Conservation (phyloP, 768 basidiomycete species). For the Tricholoma sp. region DNA sequence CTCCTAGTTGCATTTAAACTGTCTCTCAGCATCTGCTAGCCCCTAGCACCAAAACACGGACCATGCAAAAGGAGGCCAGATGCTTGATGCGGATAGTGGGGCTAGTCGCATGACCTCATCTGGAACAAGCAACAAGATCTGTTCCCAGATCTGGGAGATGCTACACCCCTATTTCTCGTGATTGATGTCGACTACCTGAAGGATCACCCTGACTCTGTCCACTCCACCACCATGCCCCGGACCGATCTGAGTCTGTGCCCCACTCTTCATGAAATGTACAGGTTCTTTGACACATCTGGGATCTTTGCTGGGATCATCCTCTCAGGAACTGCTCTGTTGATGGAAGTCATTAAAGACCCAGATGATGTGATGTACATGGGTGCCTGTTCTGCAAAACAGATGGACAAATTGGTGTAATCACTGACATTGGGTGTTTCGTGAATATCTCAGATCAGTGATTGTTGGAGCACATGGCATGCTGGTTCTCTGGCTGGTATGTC, state of each 20-base stretch:
- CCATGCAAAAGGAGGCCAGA: too few relatives aligned
- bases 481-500: slow-evolving; percentile 16
- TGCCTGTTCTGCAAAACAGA: slow-evolving; percentile 5
- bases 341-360: slow-evolving; percentile 9
- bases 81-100: too few relatives aligned
- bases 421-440: slow-evolving; percentile 7
- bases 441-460: slow-evolving; percentile 12
- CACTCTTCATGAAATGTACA: too few relatives aligned
- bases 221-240: slow-evolving; percentile 4
- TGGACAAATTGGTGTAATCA: neutral
- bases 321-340: slow-evolving; percentile 9
- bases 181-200: slow-evolving; percentile 7
- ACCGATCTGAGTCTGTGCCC: slow-evolving; percentile 7
- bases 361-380: too few relatives aligned
- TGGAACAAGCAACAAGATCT: neutral
- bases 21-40: too few relatives aligned
- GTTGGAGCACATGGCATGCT: slow-evolving; percentile 13
- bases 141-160: neutral
- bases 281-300: neutral
- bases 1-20: too few relatives aligned
- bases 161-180: slow-evolving; percentile 7
- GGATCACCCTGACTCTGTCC: slow-evolving; percentile 4
- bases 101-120: too few relatives aligned
- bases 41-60: too few relatives aligned
- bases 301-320: slow-evolving; percentile 11